phyloP scores from a whole-genome alignment of 176 grass and related monocot species.

The Oryza meyeriana region DNA sequence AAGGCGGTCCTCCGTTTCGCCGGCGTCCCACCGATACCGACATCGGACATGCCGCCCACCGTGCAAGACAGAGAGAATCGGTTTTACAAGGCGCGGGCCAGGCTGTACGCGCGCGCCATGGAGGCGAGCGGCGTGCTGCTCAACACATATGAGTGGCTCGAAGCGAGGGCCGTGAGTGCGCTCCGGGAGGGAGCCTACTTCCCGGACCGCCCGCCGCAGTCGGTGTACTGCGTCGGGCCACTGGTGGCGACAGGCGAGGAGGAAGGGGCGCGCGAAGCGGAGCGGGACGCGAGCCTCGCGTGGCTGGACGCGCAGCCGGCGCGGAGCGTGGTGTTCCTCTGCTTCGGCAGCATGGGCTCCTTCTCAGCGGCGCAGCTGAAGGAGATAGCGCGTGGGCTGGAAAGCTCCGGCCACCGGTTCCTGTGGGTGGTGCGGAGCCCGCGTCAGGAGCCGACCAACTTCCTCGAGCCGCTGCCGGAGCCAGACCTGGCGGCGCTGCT shows the following conservation, averaged over 20 bases:
- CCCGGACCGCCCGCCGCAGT: neutral
- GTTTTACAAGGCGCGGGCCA: neutral
- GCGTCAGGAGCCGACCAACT: neutral
- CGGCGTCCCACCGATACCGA: slow-evolving; percentile 20
- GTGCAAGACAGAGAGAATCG: neutral
- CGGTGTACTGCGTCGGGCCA: slow-evolving; percentile 12
- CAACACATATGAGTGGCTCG: slow-evolving; percentile 32
- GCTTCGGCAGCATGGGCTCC: slow-evolving; percentile 46
- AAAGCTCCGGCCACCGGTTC: slow-evolving; percentile 49
- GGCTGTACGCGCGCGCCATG: neutral
- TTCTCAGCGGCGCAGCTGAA: slow-evolving; percentile 33
- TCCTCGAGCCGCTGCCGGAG: neutral
- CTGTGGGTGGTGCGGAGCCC: slow-evolving; percentile 47
- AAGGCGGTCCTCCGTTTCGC: slow-evolving; percentile 16
- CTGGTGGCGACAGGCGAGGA: neutral
- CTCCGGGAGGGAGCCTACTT: neutral
- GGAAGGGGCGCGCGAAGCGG: neutral
- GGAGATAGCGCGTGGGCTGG: slow-evolving; percentile 42
- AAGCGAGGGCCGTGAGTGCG: neutral
- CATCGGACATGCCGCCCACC: neutral
- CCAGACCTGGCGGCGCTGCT: slow-evolving; percentile 33
- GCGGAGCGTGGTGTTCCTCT: slow-evolving; percentile 45
- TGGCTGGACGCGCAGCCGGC: slow-evolving; percentile 61
- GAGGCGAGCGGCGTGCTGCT: slow-evolving; percentile 24
- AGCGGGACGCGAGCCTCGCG: slow-evolving; percentile 32